Evolutionary conservation across 129 eudicot species (phyloP).

Genomic region (Heracleum sosnowskyi): DNA sequence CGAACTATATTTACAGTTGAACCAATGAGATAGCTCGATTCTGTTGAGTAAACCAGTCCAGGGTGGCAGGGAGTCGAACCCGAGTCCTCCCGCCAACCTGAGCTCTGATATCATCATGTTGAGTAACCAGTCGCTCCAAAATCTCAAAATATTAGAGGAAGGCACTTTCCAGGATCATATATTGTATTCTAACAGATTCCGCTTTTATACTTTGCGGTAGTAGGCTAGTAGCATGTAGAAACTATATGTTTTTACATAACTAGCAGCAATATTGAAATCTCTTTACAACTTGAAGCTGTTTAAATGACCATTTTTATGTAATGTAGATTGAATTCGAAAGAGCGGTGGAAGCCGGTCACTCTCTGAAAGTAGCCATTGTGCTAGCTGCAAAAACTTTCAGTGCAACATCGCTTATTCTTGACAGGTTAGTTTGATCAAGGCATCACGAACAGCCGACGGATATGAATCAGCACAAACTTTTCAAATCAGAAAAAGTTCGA

Average conservation of each 20-base stretch:
- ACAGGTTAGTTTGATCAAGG: conserved; percentile 22
- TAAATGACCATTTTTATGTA: background rate
- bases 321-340: conserved; percentile 37
- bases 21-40: background rate
- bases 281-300: background rate
- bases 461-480: background rate
- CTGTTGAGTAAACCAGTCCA: too few species aligned
- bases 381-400: conserved; percentile 31
- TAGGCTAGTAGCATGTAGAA: background rate
- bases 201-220: too few species aligned
- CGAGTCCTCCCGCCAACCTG: too few species aligned
- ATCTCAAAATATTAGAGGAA: too few species aligned
- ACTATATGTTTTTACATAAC: background rate
- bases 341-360: conserved; percentile 33
- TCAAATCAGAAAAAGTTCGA: background rate
- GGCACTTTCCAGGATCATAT: too few species aligned
- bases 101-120: too few species aligned
- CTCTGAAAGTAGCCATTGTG: conserved; percentile 25
- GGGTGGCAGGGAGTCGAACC: too few species aligned
- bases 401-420: conserved; percentile 39
- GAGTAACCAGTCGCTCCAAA: too few species aligned
- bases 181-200: too few species aligned
- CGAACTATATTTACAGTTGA: too few species aligned
- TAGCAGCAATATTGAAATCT: background rate
- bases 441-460: background rate